Conservation (phyloP, 768 basidiomycete species). For the Tylopilus subfusipes region DNA sequence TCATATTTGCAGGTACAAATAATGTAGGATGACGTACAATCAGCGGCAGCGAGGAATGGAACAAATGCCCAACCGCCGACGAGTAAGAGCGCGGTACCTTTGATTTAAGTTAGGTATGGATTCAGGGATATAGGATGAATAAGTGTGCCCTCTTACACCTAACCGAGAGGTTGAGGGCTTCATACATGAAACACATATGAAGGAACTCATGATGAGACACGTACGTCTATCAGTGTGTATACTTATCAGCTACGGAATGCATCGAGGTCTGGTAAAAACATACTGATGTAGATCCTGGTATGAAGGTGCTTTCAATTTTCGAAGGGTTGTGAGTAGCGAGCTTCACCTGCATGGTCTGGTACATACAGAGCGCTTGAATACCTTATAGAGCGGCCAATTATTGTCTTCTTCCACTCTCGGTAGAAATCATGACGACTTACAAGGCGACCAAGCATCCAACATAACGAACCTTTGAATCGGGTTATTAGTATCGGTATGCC, state of each 20-base stretch:
- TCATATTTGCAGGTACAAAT: too few relatives aligned
- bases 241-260: background rate
- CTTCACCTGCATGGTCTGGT: background rate
- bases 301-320: background rate
- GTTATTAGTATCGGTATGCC: background rate
- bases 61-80: background rate
- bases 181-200: background rate
- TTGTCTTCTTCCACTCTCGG: background rate
- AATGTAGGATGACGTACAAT: background rate
- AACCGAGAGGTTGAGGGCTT: background rate
- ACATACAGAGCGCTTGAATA: background rate
- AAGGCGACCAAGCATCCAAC: background rate
- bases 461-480: background rate
- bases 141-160: background rate
- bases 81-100: background rate
- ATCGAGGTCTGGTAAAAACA: background rate
- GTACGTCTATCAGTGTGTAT: background rate
- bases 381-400: background rate
- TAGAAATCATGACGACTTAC: background rate
- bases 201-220: background rate
- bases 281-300: background rate
- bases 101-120: background rate
- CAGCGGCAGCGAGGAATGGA: background rate
- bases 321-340: background rate
- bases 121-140: background rate